Evolutionary conservation across 2,329 filamentous ascomycete species (phyloP), one percentile per base, ranked within the genome.

Genomic region (Corinectria fuckeliana): DNA sequence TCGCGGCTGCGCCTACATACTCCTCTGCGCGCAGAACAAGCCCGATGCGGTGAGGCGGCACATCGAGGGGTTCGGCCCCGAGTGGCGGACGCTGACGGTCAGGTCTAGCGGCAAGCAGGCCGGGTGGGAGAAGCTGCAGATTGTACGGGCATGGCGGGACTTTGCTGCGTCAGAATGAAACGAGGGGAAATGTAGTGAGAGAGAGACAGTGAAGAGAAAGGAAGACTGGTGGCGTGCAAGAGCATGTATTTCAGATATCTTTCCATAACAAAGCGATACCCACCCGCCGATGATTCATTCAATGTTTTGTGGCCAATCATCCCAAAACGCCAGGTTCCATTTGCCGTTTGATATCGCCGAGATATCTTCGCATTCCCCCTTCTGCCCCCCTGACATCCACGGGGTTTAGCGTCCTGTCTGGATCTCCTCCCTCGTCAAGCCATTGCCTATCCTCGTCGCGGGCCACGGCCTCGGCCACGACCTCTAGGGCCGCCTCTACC

Each of bases 91-190:
- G 9, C 88, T 93, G 74, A 91, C 86, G 16, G 93, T 96, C 4
- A 90, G 91, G 6, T 85, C 83, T 53, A 97, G 92, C 75, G 94
- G 94, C 48, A 92, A 89, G 80, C 87, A 90, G 75, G 94, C 91
- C 26, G 95, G 95, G 0, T 97, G 94, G 93, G 95, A 99, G 80
- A 96, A 91, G 78, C 80, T 99, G 75, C 89, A 93, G 72, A 90
- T 99, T 69, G 80, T 98, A 68, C 86, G 93, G 73, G 91, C 97
- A 73, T 96, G 92, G 91, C 85, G 87, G 70, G 81, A 81, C 36
- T 58, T 55, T 58, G 50, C 25, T 45, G 58, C 25, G 32, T 48
- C 20, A 16, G 36, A 54, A 13, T 38, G 26, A 36, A 20, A 51
- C 14, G 25, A 34, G n/a, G 28, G 61, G 23, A 11, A 38, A 42